Evolutionary conservation across 768 basidiomycete species (phyloP), one percentile per base, ranked within the genome.

Genomic region (Boletus rex-veris): DNA sequence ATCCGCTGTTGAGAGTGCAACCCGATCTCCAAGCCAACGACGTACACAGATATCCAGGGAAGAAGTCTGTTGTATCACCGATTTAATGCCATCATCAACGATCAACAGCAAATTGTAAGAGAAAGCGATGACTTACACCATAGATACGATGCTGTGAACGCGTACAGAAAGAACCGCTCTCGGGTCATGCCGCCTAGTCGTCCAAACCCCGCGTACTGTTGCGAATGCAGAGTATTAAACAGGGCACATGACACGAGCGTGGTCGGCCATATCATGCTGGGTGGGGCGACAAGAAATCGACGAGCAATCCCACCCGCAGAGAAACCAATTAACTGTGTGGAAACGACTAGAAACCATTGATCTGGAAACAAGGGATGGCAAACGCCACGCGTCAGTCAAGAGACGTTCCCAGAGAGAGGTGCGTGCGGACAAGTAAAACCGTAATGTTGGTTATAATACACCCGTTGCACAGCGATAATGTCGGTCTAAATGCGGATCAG

Each of bases 331-430:
- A 90, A 72, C 62, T 87, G 85, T 1, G 84, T 84, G 30, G 82
- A 85, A 72, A 90, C 82, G 24, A 91, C 85, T 19, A 90, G 71
- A 69, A 90, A 80, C 84, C 88, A 87, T 72, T 89, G 86, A 68
- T 90, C 88, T 80, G 57, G 53, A 38, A 48, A 35, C 10, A 35
- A 14, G 33, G 43, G 15, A 14, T 30, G 28, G 8, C 28, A 28
- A 26, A 26, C 1, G 7, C 26, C 26, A 1, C 4, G 7, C 11
- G 24, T 57, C 24, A 61, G 58, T 35, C 36, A 28, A 37, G 45
- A 28, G 21, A 47, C 53, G n/a, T 24, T 10, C 30, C 4, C 16
- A 45, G 46, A 48, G 14, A 35, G 18, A 15, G 41, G 39, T 16
- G 15, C 8, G 21, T 24, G 24, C 81, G 53, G 53, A 85, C 81